Percentiles rank a stretch among this genome's conserved stretches.
Evolutionary conservation across 129 eudicot genomes (phyloP).

Genomic region (Gnaphalium uliginosum): DNA sequence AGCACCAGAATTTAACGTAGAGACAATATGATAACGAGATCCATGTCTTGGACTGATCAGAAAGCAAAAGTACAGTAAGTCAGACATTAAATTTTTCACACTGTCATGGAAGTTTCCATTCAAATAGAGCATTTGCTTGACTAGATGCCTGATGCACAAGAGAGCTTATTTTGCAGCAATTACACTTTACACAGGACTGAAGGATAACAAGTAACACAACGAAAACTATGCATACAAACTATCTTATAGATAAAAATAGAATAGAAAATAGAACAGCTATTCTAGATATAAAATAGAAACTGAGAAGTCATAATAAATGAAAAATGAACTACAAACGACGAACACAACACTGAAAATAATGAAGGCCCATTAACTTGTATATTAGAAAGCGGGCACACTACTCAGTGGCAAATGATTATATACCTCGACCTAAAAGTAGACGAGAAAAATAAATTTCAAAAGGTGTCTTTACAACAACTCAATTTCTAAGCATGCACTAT

Average conservation of each 20-base stretch:
- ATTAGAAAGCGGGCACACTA: not conserved
- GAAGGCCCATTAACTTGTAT: not conserved
- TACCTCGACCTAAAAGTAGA: not conserved
- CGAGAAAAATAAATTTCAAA: not conserved
- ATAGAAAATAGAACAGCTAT: not conserved
- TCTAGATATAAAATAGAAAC: not conserved
- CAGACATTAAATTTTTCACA: not conserved
- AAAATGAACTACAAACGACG: not conserved
- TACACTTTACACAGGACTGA: not conserved
- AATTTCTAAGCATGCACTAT: not conserved
- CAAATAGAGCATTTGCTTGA: not conserved
- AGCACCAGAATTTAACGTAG: not conserved
- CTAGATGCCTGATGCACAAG: not conserved
- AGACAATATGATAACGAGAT: not conserved
- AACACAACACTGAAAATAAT: constrained; percentile 13
- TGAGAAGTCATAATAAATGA: not conserved
- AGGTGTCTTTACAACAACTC: not conserved
- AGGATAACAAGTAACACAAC: not conserved
- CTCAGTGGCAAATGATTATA: not conserved
- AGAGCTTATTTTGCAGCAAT: not conserved
- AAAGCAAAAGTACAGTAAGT: not conserved
- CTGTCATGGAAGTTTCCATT: not conserved
- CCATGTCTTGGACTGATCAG: not conserved
- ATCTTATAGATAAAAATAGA: not conserved
- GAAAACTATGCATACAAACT: not conserved